Percentiles rank a stretch among this genome's conserved stretches.
Evolutionary conservation across 2,329 filamentous ascomycete genomes (phyloP).

Genomic region (Epichloe brachyelytri): DNA sequence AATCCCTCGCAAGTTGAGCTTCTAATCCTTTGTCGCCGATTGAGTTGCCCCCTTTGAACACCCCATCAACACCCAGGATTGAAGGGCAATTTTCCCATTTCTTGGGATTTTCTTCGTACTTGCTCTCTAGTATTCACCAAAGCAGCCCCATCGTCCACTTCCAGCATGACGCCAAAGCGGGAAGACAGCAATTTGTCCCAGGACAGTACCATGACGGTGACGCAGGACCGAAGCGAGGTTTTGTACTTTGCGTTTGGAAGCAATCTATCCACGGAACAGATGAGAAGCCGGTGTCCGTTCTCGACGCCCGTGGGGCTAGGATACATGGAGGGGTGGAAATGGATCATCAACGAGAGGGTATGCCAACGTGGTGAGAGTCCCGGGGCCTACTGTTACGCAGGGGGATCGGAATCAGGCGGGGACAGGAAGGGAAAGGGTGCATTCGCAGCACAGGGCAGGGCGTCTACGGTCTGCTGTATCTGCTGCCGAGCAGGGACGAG

Average conservation of each 20-base stretch:
- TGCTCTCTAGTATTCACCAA: no score
- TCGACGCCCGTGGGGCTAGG: slow-evolving; percentile 45
- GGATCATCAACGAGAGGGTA: slow-evolving; percentile 56
- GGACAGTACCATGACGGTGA: slow-evolving; percentile 22
- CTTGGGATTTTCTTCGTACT: neutral
- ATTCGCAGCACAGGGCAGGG: slow-evolving; percentile 1
- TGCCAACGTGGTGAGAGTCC: slow-evolving; percentile 45
- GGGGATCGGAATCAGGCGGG: no score
- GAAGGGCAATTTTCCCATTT: neutral
- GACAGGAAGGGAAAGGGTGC: no score
- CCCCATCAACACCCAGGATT: neutral
- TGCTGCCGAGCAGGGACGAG: slow-evolving; percentile 37
- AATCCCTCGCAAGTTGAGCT: neutral
- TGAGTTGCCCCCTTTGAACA: neutral
- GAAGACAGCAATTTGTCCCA: slow-evolving; percentile 22
- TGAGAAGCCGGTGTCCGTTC: slow-evolving; percentile 47
- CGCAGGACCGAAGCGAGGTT: slow-evolving; percentile 22
- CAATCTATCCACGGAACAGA: slow-evolving; percentile 55
- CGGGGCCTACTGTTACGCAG: no score
- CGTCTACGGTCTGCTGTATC: slow-evolving; percentile 47
- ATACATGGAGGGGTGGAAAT: slow-evolving; percentile 41
- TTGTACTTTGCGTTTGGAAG: slow-evolving; percentile 61
- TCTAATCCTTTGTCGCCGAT: neutral
- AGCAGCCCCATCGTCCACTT: no score
- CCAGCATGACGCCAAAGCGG: slow-evolving; percentile 12